A percentile compares a stretch with the other conserved stretches of the same genome.
Conservation (phyloP, 768 basidiomycete species). For the Rhizopogon roseolus region DNA sequence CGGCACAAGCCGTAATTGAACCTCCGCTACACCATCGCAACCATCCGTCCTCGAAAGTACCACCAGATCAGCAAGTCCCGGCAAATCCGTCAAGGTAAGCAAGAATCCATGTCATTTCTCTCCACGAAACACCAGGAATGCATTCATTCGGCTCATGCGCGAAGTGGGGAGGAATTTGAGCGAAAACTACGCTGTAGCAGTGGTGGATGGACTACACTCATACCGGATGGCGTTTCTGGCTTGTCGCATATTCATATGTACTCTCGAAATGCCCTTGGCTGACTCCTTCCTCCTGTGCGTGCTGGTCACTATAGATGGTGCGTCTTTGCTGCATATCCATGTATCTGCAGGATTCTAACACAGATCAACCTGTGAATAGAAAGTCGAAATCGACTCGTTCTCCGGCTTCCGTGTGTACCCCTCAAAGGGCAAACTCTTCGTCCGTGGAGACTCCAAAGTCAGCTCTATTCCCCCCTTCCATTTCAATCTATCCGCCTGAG, state of each 20-base stretch:
- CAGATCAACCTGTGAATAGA: conserved; percentile 40
- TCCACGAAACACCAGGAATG: conserved; percentile 7
- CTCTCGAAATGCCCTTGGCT: conserved; percentile 10
- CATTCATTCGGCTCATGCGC: neutral
- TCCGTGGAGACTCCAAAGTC: conserved; percentile 95
- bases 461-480: conserved; percentile 15
- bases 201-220: conserved; percentile 38
- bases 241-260: conserved; percentile 10
- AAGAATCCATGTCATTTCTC: conserved; percentile 24
- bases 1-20: conserved; percentile 26
- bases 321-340: conserved; percentile 6
- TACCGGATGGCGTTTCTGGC: conserved; percentile 32
- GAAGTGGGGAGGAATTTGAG: neutral
- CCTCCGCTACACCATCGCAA: conserved; percentile 12
- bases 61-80: conserved; percentile 22
- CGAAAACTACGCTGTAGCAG: conserved; percentile 15
- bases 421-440: conserved; percentile 92
- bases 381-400: conserved; percentile 99
- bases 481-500: neutral
- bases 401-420: conserved; percentile 98
- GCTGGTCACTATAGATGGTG: conserved; percentile 16
- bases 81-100: conserved; percentile 60
- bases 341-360: conserved; percentile 1
- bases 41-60: conserved; percentile 9
- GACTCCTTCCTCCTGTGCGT: conserved; percentile 4